Evolutionary conservation across 2,329 filamentous ascomycete genomes (phyloP), one percentile per base, ranked within the genome.

Genomic region (Alternaria postmessia): DNA sequence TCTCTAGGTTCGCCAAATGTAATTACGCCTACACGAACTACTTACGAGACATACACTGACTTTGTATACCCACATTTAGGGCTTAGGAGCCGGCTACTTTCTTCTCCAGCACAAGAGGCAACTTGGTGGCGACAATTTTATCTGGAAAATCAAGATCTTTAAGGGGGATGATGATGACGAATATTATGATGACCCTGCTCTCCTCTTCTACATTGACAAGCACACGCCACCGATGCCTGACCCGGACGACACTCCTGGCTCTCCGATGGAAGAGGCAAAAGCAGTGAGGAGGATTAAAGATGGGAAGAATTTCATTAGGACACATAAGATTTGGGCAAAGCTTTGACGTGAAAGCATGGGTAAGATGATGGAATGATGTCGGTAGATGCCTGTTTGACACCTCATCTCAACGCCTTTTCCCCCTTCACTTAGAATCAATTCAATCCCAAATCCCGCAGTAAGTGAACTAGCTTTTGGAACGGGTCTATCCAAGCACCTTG

Each of bases 51-150:
- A 7, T 26, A 26, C 24, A 26, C 24, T 26, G 24, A 26, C 24
- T 26, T 26, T 2, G 24, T 26, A 26, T 26, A 26, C 24, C 24
- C 24, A 26, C 24, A 7, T 26, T 26, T 26, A 26, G 24, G 24
- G 24, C 6, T 34, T 66, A 4, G 62, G 51, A 8, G 59, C 62
- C 4, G 64, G 41, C 5, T 63, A 65, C 44, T 65, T 66, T 11
- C 43, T 66, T 8, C 54, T 63, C 1, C 64, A 66, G 28, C 64
- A 63, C 12, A 59, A 64, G 8, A 42, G 44, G 7, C 62, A 65
- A 18, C 59, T 65, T 7, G 62, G 59, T n/a, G 54, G 57, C 4
- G 38, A 39, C 36, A 65, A 61, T 30, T 51, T 54, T 28, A 61
- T 66, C 16, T 56, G 30, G 26, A 66, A 65, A 16, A 53, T 61